These are phyloP conservation scores for Quercus engelmannii DNA, from an alignment of 306 rosid genomes.

Conservation along the genomic window DNA sequence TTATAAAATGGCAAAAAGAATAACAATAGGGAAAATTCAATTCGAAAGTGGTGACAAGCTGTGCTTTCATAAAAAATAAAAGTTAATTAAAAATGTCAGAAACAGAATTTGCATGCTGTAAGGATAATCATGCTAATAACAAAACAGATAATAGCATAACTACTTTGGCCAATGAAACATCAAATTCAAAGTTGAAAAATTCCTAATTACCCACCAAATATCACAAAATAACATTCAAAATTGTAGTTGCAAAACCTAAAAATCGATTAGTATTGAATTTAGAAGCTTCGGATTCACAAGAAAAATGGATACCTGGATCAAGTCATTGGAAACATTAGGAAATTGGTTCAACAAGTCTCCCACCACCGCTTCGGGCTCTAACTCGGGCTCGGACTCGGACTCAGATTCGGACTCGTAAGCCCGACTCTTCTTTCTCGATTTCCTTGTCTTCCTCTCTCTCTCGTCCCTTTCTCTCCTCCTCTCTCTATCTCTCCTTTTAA, in stretches of 20 bases:
- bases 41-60: too few species aligned
- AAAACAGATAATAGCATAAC: too few species aligned
- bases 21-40: too few species aligned
- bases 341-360: conserved; percentile 56
- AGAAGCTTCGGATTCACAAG: not conserved
- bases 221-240: too few species aligned
- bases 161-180: too few species aligned
- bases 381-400: conserved; percentile 27
- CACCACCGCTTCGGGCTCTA: conserved; percentile 44
- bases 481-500: not conserved
- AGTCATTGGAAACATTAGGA: conserved; percentile 67
- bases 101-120: too few species aligned
- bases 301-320: conserved; percentile 51
- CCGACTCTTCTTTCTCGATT: conserved; percentile 42
- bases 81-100: too few species aligned
- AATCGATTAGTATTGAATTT: not conserved
- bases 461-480: not conserved
- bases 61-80: too few species aligned
- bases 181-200: too few species aligned
- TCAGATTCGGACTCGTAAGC: conserved; percentile 30
- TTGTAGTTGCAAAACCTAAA: not conserved
- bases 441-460: conserved; percentile 39
- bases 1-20: too few species aligned
- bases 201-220: too few species aligned
- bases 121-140: too few species aligned